phyloP scores from a whole-genome alignment of 2,329 filamentous ascomycete genomes.

The Aspergillus brunneoviolaceus region DNA sequence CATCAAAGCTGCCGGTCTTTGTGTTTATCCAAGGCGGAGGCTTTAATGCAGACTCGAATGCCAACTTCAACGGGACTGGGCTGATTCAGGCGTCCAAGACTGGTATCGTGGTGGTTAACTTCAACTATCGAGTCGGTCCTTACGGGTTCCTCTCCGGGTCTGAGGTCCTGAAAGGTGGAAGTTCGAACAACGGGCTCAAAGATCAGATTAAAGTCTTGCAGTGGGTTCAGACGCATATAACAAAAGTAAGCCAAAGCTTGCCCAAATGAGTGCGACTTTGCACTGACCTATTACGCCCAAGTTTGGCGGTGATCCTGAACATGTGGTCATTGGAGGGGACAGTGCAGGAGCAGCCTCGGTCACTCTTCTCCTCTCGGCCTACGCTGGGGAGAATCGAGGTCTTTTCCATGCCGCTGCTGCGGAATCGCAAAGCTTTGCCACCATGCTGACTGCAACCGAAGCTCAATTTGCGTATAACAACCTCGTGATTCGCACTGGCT shows the following conservation, averaged over 20 bases:
- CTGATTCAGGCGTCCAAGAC: conserved; percentile 60
- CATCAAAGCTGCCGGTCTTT: conserved; percentile 58
- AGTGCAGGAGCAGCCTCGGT: conserved; percentile 67
- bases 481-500: conserved; percentile 51
- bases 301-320: conserved; percentile 68
- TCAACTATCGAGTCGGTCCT: conserved; percentile 74
- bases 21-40: conserved; percentile 63
- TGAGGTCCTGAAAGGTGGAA: conserved; percentile 51
- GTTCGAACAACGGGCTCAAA: conserved; percentile 66
- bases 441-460: conserved; percentile 49
- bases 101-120: conserved; percentile 66
- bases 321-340: conserved; percentile 67
- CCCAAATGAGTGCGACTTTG: neutral
- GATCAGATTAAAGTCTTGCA: conserved; percentile 69
- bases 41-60: conserved; percentile 59
- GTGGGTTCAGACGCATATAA: conserved; percentile 68
- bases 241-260: conserved; percentile 33
- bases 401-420: conserved; percentile 56
- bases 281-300: conserved; percentile 25
- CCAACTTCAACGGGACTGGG: conserved; percentile 61
- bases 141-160: conserved; percentile 69
- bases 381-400: conserved; percentile 48
- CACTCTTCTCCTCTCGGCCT: conserved; percentile 61
- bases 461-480: conserved; percentile 55
- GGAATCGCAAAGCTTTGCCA: conserved; percentile 55